Percentiles rank a stretch among this genome's conserved stretches.
Evolutionary conservation across 2,329 filamentous ascomycete species (phyloP).

Genomic region (Sodiomyces alkalinus): DNA sequence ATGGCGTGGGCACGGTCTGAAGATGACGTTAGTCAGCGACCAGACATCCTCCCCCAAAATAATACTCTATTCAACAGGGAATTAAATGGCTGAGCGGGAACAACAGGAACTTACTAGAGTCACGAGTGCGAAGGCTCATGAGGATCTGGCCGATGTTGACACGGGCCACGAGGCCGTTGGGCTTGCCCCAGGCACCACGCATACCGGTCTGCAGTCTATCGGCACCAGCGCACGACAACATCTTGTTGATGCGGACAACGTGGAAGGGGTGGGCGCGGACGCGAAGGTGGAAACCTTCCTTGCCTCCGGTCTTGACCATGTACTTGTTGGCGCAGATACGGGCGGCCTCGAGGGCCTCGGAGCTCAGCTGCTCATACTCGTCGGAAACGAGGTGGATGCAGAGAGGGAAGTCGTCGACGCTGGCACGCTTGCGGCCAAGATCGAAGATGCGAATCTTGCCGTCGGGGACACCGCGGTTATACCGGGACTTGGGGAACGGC

Average conservation of each 20-base stretch:
- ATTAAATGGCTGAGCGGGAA: constrained; percentile 12
- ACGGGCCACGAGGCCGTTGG: constrained; percentile 96
- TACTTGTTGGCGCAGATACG: constrained; percentile 99
- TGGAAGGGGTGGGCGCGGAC: constrained; percentile 96
- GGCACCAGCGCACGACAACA: constrained; percentile 99
- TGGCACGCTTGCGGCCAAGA: constrained; percentile 95
- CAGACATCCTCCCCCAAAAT: no score
- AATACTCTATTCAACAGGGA: no score
- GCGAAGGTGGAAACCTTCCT: constrained; percentile 61
- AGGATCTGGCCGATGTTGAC: constrained; percentile 99
- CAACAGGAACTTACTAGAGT: constrained; percentile 51
- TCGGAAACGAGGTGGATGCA: constrained; percentile 99
- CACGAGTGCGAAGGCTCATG: constrained; percentile 92
- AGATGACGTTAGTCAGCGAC: neutral
- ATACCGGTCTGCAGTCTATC: constrained; percentile 99
- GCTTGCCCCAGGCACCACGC: constrained; percentile 99
- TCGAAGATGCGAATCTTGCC: constrained; percentile 93
- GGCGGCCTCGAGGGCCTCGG: constrained; percentile 97
- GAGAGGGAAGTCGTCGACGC: constrained; percentile 98
- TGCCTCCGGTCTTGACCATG: constrained; percentile 56
- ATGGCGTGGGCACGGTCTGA: constrained; percentile 80
- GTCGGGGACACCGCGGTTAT: constrained; percentile 97
- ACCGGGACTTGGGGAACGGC: constrained; percentile 98
- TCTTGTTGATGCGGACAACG: constrained; percentile 99
- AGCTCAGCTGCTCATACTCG: constrained; percentile 99